Percentiles rank a stretch among this genome's conserved stretches.
Conservation (phyloP, 768 basidiomycete genomes). For the Baorangia bicolor region DNA sequence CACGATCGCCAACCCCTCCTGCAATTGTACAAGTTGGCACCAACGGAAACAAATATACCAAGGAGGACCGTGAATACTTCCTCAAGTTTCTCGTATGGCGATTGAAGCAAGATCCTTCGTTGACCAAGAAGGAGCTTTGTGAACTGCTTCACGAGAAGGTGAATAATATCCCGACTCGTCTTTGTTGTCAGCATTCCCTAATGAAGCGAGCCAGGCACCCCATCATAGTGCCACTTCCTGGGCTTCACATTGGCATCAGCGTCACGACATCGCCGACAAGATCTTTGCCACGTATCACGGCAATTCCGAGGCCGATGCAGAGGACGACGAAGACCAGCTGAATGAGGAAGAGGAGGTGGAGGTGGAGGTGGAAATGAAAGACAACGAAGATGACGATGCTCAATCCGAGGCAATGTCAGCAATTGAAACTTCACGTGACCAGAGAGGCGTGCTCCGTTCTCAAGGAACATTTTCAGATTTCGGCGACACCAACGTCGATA, state of each 20-base stretch:
- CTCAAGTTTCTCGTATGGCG: constrained; percentile 65
- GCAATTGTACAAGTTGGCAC: constrained; percentile 43
- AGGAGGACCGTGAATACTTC: constrained; percentile 65
- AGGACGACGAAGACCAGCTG: constrained; percentile 36
- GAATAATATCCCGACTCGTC: constrained; percentile 2
- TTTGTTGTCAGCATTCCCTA: neutral
- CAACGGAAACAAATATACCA: constrained; percentile 62
- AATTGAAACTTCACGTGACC: constrained; percentile 10
- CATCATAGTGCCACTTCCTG: constrained; percentile 65
- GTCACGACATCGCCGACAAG: constrained; percentile 66
- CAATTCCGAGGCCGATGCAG: constrained; percentile 33
- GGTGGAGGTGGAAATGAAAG: constrained; percentile 25
- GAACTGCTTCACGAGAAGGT: constrained; percentile 56
- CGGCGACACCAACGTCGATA: constrained; percentile 20
- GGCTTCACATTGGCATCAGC: constrained; percentile 64
- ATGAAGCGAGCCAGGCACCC: constrained; percentile 47
- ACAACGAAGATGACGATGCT: constrained; percentile 20
- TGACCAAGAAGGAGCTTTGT: constrained; percentile 56
- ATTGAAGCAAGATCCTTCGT: constrained; percentile 49
- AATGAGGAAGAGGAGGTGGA: constrained; percentile 34
- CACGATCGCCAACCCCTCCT: constrained; percentile 70
- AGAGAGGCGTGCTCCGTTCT: constrained; percentile 23
- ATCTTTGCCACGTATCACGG: constrained; percentile 43
- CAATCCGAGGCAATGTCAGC: constrained; percentile 25
- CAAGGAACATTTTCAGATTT: constrained; percentile 19